Base-by-base conservation (phyloP, 352 stramenopile species). In the Phytophthora tentaculata region DNA sequence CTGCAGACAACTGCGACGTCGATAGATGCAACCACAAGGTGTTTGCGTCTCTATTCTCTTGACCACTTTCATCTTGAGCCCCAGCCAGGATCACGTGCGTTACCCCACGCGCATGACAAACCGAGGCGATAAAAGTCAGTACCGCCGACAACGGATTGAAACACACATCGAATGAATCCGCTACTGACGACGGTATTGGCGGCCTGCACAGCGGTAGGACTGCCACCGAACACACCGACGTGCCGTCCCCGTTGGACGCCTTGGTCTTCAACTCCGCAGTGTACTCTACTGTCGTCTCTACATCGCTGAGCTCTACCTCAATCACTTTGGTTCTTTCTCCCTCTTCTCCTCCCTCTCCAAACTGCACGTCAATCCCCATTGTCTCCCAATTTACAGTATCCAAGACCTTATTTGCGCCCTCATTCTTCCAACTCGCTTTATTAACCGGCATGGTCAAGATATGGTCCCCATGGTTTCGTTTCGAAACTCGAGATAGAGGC, bases 391-490 rank as follows among this genome's bases (percentile, higher is more conserved):
- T 54, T 23, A 76, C 56, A 24, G 23, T 13, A 0, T 60, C 37
- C 54, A 53, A 16, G 3, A 17, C 59, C 3, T 14, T 47, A 1
- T 39, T 19, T 16, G 26, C 37, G 4, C n/a, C 16, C 28, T 57
- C 28, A 6, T 39, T 55, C 23, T 48, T 56, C 64, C 48, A 48
- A 14, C 16, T 61, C 43, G 72, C 35, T 43, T 0, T 43, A 43
- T n/a, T 43, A 12, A n/a, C 2, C 23, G 66, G 32, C 7, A 78
- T 35, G 16, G 58, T 69, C 26, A 70, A 56, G 20, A 93, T 68
- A 65, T 90, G 83, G 5, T 79, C 60, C 1, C 77, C 79, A 51
- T 93, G 81, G 23, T 76, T 80, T 17, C 23, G 48, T 28, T n/a
- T 68, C n/a, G 81, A 84, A 13, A 61, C 68, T 43, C 45, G 26